phyloP scores from a whole-genome alignment of 345 rosid genomes.

The Brassica rapa region DNA sequence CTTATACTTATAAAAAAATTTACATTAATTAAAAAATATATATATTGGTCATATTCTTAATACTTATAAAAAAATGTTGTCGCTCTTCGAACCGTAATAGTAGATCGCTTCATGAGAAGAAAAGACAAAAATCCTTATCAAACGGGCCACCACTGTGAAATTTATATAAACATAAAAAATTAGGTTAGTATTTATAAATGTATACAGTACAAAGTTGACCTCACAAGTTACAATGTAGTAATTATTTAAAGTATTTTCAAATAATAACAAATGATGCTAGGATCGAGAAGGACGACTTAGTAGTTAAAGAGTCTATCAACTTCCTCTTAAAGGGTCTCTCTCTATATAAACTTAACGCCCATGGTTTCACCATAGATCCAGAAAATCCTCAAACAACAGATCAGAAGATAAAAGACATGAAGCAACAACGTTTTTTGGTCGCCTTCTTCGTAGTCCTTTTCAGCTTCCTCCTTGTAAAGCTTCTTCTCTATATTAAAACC shows the following conservation, averaged over 20 bases:
- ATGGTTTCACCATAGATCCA: slow-evolving; percentile 28
- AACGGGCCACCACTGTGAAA: slow-evolving; percentile 29
- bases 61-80: not conserved
- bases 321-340: not conserved
- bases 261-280: not conserved
- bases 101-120: slow-evolving; percentile 11
- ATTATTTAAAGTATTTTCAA: not conserved
- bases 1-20: not conserved
- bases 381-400: slow-evolving; percentile 10
- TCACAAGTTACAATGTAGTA: slow-evolving; percentile 16
- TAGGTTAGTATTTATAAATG: slow-evolving; percentile 7
- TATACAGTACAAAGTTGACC: slow-evolving; percentile 35
- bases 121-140: slow-evolving; percentile 19
- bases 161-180: not conserved
- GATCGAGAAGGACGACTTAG: not conserved
- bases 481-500: slow-evolving; percentile 4
- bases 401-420: slow-evolving; percentile 17
- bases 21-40: too few species aligned
- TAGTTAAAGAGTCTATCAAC: not conserved
- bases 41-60: not conserved
- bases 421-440: slow-evolving; percentile 35
- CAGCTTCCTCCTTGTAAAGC: slow-evolving; percentile 33
- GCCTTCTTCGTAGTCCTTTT: slow-evolving; percentile 26
- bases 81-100: slow-evolving; percentile 30
- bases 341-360: slow-evolving; percentile 21